Evolutionary conservation across 305 asterid species (phyloP).

Genomic region (Fraxinus floribunda): DNA sequence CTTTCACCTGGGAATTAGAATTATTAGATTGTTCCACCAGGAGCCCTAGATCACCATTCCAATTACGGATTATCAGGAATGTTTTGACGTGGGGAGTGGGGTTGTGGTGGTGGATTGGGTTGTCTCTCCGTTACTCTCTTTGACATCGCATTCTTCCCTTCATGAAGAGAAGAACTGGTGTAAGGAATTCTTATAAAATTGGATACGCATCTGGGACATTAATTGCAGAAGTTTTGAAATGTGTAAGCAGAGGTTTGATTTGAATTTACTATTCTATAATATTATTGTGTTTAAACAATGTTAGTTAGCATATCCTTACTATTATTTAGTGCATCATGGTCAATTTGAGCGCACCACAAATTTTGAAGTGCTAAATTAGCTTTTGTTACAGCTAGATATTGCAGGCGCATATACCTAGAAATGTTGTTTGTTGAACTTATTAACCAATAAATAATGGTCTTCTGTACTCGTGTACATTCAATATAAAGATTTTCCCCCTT

Average conservation of each 20-base stretch:
- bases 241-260: background rate
- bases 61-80: background rate
- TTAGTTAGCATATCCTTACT: background rate
- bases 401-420: background rate
- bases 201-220: background rate
- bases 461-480: slow-evolving; percentile 1
- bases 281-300: background rate
- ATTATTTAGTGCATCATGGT: slow-evolving; percentile 16
- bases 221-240: background rate
- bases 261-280: background rate
- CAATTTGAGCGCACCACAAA: slow-evolving; percentile 7
- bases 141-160: background rate
- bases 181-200: background rate
- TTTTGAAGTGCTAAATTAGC: slow-evolving; percentile 1
- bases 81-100: background rate
- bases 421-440: background rate
- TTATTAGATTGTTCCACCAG: background rate
- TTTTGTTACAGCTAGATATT: slow-evolving; percentile 13
- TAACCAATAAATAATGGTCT: background rate
- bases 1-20: background rate
- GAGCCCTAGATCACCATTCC: background rate
- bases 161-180: background rate
- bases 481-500: slow-evolving; percentile 9
- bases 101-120: background rate
- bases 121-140: background rate